Base-by-base conservation (phyloP, 2,329 filamentous ascomycete species). In the Fusarium luffae region DNA sequence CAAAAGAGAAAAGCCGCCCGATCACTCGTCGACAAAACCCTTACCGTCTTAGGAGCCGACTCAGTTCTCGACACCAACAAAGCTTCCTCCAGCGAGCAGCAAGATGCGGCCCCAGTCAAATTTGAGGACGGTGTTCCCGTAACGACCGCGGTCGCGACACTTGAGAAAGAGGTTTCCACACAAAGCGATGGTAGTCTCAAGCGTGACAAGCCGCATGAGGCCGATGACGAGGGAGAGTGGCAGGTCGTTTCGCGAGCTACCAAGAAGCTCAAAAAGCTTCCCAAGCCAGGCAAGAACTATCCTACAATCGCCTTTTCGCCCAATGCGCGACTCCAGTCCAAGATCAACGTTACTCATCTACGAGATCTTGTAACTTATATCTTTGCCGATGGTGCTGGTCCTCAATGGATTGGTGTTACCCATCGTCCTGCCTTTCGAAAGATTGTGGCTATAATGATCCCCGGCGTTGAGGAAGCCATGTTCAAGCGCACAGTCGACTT, bases 391-490 rank as follows among this genome's bases (percentile, higher is more conserved):
- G 89, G 89, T 14, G 76, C 85, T 3, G 85, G 87, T 4, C 90
- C 90, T 16, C 87, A 90, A 72, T 92, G 90, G 88, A 84, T 92
- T 46, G 84, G 86, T 46, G 85, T 92, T 50, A 83, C 83, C 63
- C 86, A 92, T 74, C 85, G 90, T 47, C 85, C 87, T 8, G 84
- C 89, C 62, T 89, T 92, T 73, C 83, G 88, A 68, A 97, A 96
- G 81, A 91, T 97, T 30, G 94, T 98, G 30, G 88, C 93, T 42
- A 83, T 99, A 70, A 95, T 98, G 92, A 90, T 98, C 13, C 96
- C 96, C 13, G 96, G 96, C 0, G 82, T 99, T 25, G 95, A 98
- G 77, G 88, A 93, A 75, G 92, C 89, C 67, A 96, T 98, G 92
- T 97, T 98, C 81, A 88, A 92, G 78, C 85, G 88, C 14, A 77